These are phyloP conservation scores for Globisporangium middletonii DNA, from an alignment of 352 stramenopile species.

Conservation along the genomic window DNA sequence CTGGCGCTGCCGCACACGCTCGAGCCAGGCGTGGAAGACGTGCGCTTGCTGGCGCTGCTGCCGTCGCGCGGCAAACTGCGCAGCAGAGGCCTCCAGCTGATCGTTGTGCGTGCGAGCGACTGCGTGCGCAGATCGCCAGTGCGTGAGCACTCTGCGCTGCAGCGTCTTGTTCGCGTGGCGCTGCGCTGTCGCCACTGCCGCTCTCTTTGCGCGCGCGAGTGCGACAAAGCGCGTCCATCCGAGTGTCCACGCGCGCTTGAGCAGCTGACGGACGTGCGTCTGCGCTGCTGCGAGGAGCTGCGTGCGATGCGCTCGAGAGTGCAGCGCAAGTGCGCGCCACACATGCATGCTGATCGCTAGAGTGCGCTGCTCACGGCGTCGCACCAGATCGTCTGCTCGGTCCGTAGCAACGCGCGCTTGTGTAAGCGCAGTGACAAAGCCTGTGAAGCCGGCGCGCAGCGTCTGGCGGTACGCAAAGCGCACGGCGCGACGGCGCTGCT, in stretches of 20 bases:
- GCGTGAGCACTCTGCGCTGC: neutral
- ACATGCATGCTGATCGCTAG: neutral
- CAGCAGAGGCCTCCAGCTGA: neutral
- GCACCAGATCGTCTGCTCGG: neutral
- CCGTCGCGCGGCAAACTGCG: neutral
- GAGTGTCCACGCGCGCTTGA: conserved; percentile 5
- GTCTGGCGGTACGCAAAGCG: conserved; percentile 9
- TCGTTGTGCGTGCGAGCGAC: conserved; percentile 1
- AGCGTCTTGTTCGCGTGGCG: neutral
- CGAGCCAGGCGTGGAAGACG: conserved; percentile 8
- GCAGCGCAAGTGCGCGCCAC: neutral
- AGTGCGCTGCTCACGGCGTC: neutral
- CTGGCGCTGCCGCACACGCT: conserved; percentile 2
- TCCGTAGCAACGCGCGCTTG: neutral
- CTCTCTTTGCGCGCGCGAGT: neutral
- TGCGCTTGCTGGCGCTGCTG: neutral
- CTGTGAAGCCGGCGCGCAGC: conserved; percentile 1
- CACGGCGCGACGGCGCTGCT: conserved; percentile 5
- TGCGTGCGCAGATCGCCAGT: neutral
- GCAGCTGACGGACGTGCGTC: neutral
- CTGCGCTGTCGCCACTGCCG: neutral
- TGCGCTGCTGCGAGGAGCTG: neutral
- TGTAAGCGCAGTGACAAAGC: neutral
- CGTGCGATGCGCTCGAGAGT: neutral
- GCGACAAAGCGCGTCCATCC: conserved; percentile 1